These are phyloP conservation scores for Silene coronaria DNA, from an alignment of 179 eudicot species.

Conservation along the genomic window DNA sequence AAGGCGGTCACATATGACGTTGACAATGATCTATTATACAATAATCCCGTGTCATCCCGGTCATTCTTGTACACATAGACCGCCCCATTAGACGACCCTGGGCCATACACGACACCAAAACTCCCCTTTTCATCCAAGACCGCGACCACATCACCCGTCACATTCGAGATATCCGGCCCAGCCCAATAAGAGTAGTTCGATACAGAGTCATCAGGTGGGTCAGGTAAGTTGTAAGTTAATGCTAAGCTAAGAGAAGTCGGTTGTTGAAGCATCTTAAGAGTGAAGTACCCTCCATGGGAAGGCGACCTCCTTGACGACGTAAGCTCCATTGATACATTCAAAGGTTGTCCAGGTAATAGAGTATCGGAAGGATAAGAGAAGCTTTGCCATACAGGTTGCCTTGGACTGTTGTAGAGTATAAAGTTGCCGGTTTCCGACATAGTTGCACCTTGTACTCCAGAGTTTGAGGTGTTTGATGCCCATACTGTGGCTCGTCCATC, in stretches of 20 bases:
- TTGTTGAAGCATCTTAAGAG: slow-evolving; percentile 78
- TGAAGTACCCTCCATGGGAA: slow-evolving; percentile 55
- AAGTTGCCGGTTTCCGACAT: slow-evolving; percentile 74
- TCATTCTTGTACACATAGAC: slow-evolving; percentile 83
- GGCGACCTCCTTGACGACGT: slow-evolving; percentile 37
- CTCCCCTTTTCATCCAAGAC: slow-evolving; percentile 69
- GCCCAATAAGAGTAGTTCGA: slow-evolving; percentile 74
- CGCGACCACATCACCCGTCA: slow-evolving; percentile 75
- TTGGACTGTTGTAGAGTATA: slow-evolving; percentile 38
- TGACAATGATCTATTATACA: slow-evolving; percentile 22
- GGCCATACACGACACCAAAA: slow-evolving; percentile 79
- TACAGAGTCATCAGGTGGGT: slow-evolving; percentile 33
- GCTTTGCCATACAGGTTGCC: slow-evolving; percentile 53
- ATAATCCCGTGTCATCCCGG: slow-evolving; percentile 46
- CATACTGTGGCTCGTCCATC: slow-evolving; percentile 48
- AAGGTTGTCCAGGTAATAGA: slow-evolving; percentile 75
- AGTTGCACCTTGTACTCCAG: slow-evolving; percentile 37
- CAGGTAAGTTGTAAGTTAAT: slow-evolving; percentile 55
- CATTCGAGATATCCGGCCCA: slow-evolving; percentile 76
- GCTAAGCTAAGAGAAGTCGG: slow-evolving; percentile 73
- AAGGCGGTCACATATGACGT: slow-evolving; percentile 23
- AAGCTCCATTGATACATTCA: slow-evolving; percentile 48
- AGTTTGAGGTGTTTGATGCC: slow-evolving; percentile 64
- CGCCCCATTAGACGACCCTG: slow-evolving; percentile 56
- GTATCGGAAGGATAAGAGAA: slow-evolving; percentile 84